phyloP scores from a whole-genome alignment of 2,329 filamentous ascomycete genomes.

The Celoporthe dispersa region DNA sequence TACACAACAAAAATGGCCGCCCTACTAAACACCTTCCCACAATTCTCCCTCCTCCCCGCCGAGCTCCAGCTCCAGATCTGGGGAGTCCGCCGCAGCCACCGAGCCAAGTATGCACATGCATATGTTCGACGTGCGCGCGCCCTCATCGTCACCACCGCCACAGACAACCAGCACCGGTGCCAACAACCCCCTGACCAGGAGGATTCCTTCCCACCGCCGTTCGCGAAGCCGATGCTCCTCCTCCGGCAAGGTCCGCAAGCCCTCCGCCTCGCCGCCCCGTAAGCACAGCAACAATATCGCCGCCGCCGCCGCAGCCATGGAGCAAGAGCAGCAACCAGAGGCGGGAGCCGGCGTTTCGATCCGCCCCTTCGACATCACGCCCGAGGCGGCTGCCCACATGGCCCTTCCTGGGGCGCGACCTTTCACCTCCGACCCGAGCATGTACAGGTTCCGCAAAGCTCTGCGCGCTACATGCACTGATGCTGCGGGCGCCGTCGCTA shows the following conservation, averaged over 20 bases:
- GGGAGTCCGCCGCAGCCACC: slow-evolving; percentile 29
- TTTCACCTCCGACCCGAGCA: slow-evolving; percentile 23
- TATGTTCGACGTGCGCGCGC: slow-evolving; percentile 32
- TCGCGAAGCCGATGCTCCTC: slow-evolving; percentile 13
- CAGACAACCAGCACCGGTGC: background rate
- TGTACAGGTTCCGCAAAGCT: slow-evolving; percentile 23
- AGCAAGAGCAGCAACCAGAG: background rate
- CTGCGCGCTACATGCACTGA: slow-evolving; percentile 21
- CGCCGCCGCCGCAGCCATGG: slow-evolving; percentile 1
- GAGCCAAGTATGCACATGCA: slow-evolving; percentile 34
- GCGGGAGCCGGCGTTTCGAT: slow-evolving; percentile 20
- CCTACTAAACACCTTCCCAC: slow-evolving; percentile 22
- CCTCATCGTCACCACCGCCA: slow-evolving; percentile 8
- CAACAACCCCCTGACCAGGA: background rate
- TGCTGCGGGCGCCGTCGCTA: slow-evolving; percentile 10
- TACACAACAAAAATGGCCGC: slow-evolving; percentile 17
- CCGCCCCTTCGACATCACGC: slow-evolving; percentile 11
- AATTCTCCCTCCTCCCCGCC: slow-evolving; percentile 32
- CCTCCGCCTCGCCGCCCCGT: slow-evolving; percentile 12
- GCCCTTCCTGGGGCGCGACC: background rate
- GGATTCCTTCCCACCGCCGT: background rate
- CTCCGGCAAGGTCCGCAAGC: slow-evolving; percentile 20
- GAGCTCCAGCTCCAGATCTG: slow-evolving; percentile 35
- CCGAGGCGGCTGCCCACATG: background rate
- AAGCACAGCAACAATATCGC: background rate